These are phyloP conservation scores for Dothistroma septosporum DNA, from an alignment of 2,329 filamentous ascomycete species.

Conservation along the genomic window DNA sequence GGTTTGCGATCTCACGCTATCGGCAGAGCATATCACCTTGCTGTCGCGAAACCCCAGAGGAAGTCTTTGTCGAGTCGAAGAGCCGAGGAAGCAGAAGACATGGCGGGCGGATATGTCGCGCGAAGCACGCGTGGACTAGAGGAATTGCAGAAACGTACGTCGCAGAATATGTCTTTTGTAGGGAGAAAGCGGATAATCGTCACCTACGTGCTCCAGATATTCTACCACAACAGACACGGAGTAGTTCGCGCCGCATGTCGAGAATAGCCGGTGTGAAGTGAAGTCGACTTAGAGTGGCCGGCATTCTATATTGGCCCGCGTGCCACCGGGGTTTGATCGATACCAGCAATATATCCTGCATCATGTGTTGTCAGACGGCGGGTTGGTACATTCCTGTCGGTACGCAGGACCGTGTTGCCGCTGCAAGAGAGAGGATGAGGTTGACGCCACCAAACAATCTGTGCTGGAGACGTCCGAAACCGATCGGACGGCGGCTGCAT, in stretches of 20 bases:
- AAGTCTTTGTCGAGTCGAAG: conserved; percentile 37
- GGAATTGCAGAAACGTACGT: background rate
- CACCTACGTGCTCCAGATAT: background rate
- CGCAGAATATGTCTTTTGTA: background rate
- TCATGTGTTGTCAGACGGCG: conserved; percentile 1
- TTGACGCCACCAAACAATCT: background rate
- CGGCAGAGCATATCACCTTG: conserved; percentile 40
- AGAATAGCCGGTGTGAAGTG: background rate
- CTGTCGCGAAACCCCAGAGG: conserved; percentile 76
- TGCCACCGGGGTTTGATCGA: background rate
- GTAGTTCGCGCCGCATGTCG: background rate
- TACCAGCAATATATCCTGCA: background rate
- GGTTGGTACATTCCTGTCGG: background rate
- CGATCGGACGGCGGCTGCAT: no score
- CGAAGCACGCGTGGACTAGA: background rate
- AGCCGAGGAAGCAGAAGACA: conserved; percentile 13
- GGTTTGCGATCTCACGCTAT: background rate
- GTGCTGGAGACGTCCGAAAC: background rate
- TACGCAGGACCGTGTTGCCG: background rate
- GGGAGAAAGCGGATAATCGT: background rate
- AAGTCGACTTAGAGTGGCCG: conserved; percentile 1
- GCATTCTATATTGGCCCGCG: background rate
- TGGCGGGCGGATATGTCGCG: background rate
- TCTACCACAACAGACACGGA: background rate
- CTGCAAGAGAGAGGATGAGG: background rate